Base-by-base conservation (phyloP, 2,329 filamentous ascomycete genomes). In the Trichoderma simmonsii region DNA sequence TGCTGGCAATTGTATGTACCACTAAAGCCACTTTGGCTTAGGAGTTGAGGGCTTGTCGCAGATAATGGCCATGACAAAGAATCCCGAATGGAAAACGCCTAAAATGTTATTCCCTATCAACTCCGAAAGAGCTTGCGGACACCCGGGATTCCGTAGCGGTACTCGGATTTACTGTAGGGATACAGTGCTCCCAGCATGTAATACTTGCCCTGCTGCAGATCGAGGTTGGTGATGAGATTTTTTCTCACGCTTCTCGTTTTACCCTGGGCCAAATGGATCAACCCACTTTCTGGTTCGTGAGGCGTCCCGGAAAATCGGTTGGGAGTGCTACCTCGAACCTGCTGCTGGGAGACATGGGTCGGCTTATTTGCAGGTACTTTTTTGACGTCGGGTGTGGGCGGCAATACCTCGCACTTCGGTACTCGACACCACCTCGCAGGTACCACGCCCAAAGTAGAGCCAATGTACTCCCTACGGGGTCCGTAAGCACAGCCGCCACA, bases 261-360 rank as follows among this genome's bases (percentile, higher is more conserved):
- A 18, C n/a, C 28, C n/a, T 15, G 48, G 32, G 8, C 14, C 56
- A 61, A 26, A 21, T 39, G 12, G 26, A 51, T 30, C 54, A 57
- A 61, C 66, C 66, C 66, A 69, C 66, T 48, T 69, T 69, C 36
- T n/a, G 26, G 26, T 26, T 61, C 18, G 9, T 43, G 66, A 69
- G 66, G 36, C 64, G 66, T 61, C 56, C 66, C 66, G 66, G 57
- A 24, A 60, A 48, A 26, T 51, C 56, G 66, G 54, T 69, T 61
- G 36, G 56, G n/a, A 51, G 56, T 51, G 28, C 28, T 61, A 70
- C 67, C 7, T 62, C 39, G 21, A 36, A 36, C 6, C 26, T 36
- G 57, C 30, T 14, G 26, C 14, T 26, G 34, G 39, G 6, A 18
- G 30, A 70, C 67, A 61, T 62, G 30, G 21, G 15, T n/a, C 39